phyloP scores from a whole-genome alignment of 805 yeast genomes.

The Yamadazyma ubonensis region DNA sequence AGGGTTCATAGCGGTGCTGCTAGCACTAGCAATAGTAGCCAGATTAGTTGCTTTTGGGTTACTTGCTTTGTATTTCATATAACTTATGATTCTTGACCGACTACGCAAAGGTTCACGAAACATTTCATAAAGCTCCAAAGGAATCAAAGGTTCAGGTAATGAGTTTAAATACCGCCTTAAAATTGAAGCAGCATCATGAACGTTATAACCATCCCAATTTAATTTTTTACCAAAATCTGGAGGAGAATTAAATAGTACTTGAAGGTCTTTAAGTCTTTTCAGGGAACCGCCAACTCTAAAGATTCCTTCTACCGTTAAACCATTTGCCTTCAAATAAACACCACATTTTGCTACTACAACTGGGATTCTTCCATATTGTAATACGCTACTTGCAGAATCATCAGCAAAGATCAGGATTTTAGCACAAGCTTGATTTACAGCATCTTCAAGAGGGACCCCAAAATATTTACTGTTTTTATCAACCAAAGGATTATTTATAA shows the following conservation, averaged over 20 bases:
- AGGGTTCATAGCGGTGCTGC: not conserved
- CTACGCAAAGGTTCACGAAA: constrained; percentile 74
- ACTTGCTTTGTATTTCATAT: constrained; percentile 59
- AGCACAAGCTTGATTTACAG: constrained; percentile 75
- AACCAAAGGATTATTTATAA: constrained; percentile 42
- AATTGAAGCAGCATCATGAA: constrained; percentile 94
- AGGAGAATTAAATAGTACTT: constrained; percentile 76
- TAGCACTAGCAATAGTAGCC: constrained; percentile 1
- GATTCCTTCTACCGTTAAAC: constrained; percentile 81
- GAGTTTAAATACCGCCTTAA: constrained; percentile 83
- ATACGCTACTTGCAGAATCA: constrained; percentile 53
- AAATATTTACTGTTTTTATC: constrained; percentile 60
- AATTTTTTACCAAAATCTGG: constrained; percentile 88
- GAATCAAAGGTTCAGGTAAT: constrained; percentile 89
- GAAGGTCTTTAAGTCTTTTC: constrained; percentile 82
- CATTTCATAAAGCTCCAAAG: constrained; percentile 68
- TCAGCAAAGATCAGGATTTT: constrained; percentile 63
- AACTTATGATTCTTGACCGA: constrained; percentile 63
- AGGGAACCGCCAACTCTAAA: constrained; percentile 92
- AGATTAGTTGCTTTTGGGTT: constrained; percentile 25
- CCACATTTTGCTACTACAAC: constrained; percentile 96
- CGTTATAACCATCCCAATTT: constrained; percentile 90
- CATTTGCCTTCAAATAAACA: constrained; percentile 73
- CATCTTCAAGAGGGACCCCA: constrained; percentile 73
- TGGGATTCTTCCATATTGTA: constrained; percentile 86